phyloP scores from a whole-genome alignment of 169 alveolate species.

The Plasmodium knowlesi region DNA sequence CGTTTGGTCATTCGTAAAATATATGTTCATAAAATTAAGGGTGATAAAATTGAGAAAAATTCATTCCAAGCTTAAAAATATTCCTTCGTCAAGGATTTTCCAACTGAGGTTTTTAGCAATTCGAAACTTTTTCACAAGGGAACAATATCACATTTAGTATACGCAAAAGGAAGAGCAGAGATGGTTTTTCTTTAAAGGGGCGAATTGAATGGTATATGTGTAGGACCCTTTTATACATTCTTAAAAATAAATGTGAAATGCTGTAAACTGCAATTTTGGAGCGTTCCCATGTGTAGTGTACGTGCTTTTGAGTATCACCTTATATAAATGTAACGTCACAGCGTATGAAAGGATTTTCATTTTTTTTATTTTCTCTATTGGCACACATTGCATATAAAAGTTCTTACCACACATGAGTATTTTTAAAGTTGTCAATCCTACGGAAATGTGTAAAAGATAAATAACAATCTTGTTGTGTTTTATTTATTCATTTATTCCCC shows the following conservation, averaged over 20 bases:
- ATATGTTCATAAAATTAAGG: conserved; percentile 6
- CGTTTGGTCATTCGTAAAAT: not conserved
- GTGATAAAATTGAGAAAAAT: conserved; percentile 1
- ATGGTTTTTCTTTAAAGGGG: not conserved
- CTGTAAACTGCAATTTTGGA: not conserved
- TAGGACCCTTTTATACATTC: not conserved
- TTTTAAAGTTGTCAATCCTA: not conserved
- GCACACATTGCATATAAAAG: not conserved
- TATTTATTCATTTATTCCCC: not conserved
- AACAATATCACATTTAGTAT: not conserved
- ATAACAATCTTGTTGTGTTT: not conserved
- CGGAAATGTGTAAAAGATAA: not conserved
- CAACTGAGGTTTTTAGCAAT: not conserved
- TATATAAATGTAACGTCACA: not conserved
- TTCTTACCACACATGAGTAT: not conserved
- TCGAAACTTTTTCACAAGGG: not conserved
- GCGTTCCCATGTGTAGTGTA: not conserved
- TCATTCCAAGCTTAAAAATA: conserved; percentile 6
- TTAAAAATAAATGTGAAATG: not conserved
- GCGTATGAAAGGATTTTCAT: not conserved
- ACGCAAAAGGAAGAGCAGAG: not conserved
- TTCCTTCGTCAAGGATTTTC: not conserved
- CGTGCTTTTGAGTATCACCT: not conserved
- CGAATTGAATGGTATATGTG: not conserved
- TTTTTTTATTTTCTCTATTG: not conserved